phyloP scores from a whole-genome alignment of 352 stramenopile species.

The Pythium coloratum region DNA sequence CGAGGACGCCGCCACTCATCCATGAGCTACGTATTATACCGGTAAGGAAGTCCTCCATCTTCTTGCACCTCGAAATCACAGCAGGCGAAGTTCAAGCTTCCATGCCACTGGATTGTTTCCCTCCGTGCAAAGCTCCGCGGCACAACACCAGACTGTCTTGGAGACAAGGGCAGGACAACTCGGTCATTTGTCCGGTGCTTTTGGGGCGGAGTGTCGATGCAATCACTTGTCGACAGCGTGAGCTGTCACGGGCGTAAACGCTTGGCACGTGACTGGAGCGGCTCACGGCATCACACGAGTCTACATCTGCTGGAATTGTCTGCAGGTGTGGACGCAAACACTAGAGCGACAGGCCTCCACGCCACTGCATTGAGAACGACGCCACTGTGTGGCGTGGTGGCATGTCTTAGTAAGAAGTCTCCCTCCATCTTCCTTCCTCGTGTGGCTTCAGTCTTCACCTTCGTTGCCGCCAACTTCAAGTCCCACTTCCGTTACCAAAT shows the following conservation, averaged over 20 bases:
- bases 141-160: not conserved
- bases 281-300: too few species aligned
- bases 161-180: not conserved
- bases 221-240: not conserved
- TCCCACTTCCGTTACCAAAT: not conserved
- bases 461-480: slow-evolving; percentile 1
- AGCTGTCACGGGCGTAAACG: not conserved
- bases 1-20: too few species aligned
- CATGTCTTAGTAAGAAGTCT: not conserved
- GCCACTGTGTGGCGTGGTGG: too few species aligned
- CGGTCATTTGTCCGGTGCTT: not conserved
- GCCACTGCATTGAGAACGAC: too few species aligned
- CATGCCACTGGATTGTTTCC: slow-evolving; percentile 1
- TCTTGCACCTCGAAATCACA: too few species aligned
- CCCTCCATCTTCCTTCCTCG: not conserved
- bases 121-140: not conserved
- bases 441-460: not conserved
- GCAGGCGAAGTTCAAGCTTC: not conserved
- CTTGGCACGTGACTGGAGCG: not conserved
- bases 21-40: too few species aligned
- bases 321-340: too few species aligned
- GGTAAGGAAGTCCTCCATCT: too few species aligned
- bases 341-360: too few species aligned
- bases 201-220: not conserved
- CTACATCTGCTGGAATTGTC: too few species aligned